A percentile compares a stretch with the other conserved stretches of the same genome.
Conservation (phyloP, 768 basidiomycete species). For the Tulasnella calospora region DNA sequence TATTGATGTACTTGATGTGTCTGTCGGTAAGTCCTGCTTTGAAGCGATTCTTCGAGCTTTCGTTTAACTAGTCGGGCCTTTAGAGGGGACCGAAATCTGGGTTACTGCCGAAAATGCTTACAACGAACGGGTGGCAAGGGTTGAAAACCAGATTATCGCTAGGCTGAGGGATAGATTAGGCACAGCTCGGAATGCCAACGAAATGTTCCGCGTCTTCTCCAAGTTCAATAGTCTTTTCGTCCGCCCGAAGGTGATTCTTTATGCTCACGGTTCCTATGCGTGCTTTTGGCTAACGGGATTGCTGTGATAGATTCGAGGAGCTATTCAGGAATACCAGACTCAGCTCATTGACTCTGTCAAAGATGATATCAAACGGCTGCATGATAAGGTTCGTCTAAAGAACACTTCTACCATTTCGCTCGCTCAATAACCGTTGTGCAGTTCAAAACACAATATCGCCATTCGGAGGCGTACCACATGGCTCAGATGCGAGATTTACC, state of each 20-base stretch:
- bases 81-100: slow-evolving; percentile 98
- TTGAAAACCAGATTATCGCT: slow-evolving; percentile 98
- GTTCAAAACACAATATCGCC: slow-evolving; percentile 96
- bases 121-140: slow-evolving; percentile 92
- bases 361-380: slow-evolving; percentile 91
- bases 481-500: slow-evolving; percentile 97
- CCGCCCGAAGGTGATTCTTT: slow-evolving; percentile 70
- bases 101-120: slow-evolving; percentile 95
- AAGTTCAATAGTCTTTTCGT: slow-evolving; percentile 98
- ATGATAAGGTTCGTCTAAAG: slow-evolving; percentile 64
- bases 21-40: slow-evolving; percentile 57
- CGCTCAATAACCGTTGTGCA: slow-evolving; percentile 33
- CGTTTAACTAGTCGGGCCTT: background rate
- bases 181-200: slow-evolving; percentile 94
- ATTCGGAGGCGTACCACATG: slow-evolving; percentile 96
- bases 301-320: slow-evolving; percentile 76
- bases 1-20: slow-evolving; percentile 93
- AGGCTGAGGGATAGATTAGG: slow-evolving; percentile 85
- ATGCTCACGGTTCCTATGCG: background rate
- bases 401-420: background rate
- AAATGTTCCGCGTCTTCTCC: slow-evolving; percentile 99
- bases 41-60: slow-evolving; percentile 12
- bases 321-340: slow-evolving; percentile 98
- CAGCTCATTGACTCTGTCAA: slow-evolving; percentile 98
- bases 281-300: background rate